Percentiles rank a stretch among this genome's conserved stretches.
Evolutionary conservation across 2,329 filamentous ascomycete species (phyloP).

Genomic region (Colletotrichum echinochloae): DNA sequence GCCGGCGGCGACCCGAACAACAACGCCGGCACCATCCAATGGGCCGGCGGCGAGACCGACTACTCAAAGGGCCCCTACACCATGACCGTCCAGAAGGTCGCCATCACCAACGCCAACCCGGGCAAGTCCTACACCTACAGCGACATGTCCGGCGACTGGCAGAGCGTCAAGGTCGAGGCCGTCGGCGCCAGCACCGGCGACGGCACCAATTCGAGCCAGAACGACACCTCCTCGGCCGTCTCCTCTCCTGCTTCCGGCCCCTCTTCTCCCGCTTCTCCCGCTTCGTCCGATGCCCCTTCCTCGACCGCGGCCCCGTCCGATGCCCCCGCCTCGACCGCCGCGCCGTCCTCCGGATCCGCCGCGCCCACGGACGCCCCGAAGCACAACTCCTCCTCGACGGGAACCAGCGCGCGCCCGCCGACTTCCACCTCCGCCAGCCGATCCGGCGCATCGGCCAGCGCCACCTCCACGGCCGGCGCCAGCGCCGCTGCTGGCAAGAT

Average conservation of each 20-base stretch:
- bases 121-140: slow-evolving; percentile 49
- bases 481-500: slow-evolving; percentile 8
- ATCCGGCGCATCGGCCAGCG: slow-evolving; percentile 31
- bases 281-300: no score
- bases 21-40: slow-evolving; percentile 59
- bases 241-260: not conserved
- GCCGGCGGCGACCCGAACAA: slow-evolving; percentile 54
- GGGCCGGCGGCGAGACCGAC: slow-evolving; percentile 63
- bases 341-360: slow-evolving; percentile 24
- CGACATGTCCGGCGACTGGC: slow-evolving; percentile 44
- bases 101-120: slow-evolving; percentile 57
- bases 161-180: slow-evolving; percentile 43
- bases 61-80: slow-evolving; percentile 60
- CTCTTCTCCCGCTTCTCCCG: not conserved
- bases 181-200: slow-evolving; percentile 11
- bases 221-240: slow-evolving; percentile 32
- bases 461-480: slow-evolving; percentile 9
- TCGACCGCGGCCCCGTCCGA: no score
- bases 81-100: slow-evolving; percentile 64
- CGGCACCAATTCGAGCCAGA: slow-evolving; percentile 35
- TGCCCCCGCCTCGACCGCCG: not conserved
- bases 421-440: slow-evolving; percentile 19
- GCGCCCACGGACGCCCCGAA: slow-evolving; percentile 14
- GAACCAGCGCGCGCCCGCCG: slow-evolving; percentile 17
- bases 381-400: slow-evolving; percentile 18